These are phyloP conservation scores for Petasospora rhodanensis DNA, from an alignment of 1,139 yeast species.

Conservation along the genomic window DNA sequence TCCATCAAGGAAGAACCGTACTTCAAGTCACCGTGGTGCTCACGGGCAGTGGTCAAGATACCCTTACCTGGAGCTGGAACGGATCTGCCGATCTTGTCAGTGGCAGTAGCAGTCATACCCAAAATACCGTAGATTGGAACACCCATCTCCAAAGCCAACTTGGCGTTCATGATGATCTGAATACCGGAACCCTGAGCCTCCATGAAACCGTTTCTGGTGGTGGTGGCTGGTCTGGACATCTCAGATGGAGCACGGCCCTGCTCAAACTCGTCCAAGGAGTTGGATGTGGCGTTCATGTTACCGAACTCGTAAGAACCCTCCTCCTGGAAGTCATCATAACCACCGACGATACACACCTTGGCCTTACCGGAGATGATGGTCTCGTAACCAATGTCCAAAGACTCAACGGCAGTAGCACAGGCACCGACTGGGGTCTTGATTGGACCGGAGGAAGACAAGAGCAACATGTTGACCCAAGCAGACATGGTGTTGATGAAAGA, in stretches of 20 bases:
- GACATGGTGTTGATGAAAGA: conserved; percentile 98
- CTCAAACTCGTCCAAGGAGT: conserved; percentile 78
- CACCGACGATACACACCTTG: conserved; percentile 94
- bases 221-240: conserved; percentile 98
- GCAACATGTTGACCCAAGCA: conserved; percentile 98
- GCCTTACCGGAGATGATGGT: conserved; percentile 91
- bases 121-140: conserved; percentile 96
- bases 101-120: conserved; percentile 93
- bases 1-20: conserved; percentile 79
- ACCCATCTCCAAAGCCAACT: conserved; percentile 94
- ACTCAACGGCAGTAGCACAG: conserved; percentile 97
- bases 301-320: conserved; percentile 98
- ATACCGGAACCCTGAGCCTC: conserved; percentile 99
- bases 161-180: conserved; percentile 94
- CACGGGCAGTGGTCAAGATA: conserved; percentile 96
- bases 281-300: conserved; percentile 97
- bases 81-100: conserved; percentile 97
- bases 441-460: conserved; percentile 97
- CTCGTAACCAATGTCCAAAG: conserved; percentile 94
- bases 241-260: conserved; percentile 98
- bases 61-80: conserved; percentile 99
- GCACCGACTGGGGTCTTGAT: conserved; percentile 99
- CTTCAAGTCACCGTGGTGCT: conserved; percentile 78
- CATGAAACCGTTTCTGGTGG: conserved; percentile 97
- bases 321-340: conserved; percentile 99